Conservation (phyloP, 108 stramenopile species). For the Cyclotella distinguenda region DNA sequence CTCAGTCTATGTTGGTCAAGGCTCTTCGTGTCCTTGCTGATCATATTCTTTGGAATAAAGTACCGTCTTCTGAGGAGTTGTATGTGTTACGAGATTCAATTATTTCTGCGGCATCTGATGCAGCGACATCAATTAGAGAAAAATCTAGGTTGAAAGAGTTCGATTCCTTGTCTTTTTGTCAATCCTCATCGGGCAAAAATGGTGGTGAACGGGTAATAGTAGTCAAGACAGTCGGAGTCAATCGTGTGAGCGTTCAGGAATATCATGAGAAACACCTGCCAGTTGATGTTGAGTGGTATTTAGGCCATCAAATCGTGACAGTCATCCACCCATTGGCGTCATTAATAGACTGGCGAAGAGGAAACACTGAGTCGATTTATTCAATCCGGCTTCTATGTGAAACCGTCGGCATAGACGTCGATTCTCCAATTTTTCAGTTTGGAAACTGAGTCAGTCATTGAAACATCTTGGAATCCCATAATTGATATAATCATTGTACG, state of each 20-base stretch:
- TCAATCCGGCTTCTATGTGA: slow-evolving; percentile 17
- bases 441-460: no score
- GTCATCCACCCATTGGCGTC: slow-evolving; percentile 19
- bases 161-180: neutral
- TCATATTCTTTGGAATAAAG: slow-evolving; percentile 2
- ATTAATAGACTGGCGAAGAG: slow-evolving; percentile 21
- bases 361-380: neutral
- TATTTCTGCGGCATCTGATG: neutral
- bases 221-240: neutral
- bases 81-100: neutral
- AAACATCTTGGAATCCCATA: neutral
- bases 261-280: neutral
- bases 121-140: neutral
- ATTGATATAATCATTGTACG: no score
- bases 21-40: slow-evolving; percentile 15
- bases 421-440: neutral
- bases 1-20: slow-evolving; percentile 10
- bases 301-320: slow-evolving; percentile 12
- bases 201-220: slow-evolving; percentile 3
- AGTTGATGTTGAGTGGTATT: slow-evolving; percentile 25
- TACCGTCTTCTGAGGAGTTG: neutral
- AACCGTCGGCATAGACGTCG: neutral
- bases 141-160: neutral
- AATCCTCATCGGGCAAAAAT: neutral
- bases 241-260: slow-evolving; percentile 7